A percentile compares a stretch with the other conserved stretches of the same genome.
These are phyloP conservation scores for Solanum arcanum DNA, from an alignment of 257 asterid species.

Conservation along the genomic window DNA sequence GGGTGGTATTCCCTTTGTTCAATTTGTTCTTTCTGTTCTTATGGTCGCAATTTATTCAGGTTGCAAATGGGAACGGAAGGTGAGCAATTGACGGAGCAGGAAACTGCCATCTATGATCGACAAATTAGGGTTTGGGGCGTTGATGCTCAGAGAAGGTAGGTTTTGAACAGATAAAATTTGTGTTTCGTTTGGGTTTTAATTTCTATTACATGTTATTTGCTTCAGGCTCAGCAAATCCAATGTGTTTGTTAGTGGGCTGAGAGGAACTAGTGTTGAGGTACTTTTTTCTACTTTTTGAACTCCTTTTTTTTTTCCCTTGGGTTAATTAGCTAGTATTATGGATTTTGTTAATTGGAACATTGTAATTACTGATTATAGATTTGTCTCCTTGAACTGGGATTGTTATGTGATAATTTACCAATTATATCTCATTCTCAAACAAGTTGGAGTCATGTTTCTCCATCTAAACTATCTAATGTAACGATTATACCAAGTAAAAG, in stretches of 20 bases:
- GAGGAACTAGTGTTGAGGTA: conserved; percentile 85
- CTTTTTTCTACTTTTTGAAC: background rate
- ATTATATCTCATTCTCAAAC: background rate
- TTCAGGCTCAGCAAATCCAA: conserved; percentile 84
- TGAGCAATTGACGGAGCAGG: conserved; percentile 89
- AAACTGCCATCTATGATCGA: conserved; percentile 98
- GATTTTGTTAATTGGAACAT: background rate
- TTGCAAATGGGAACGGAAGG: conserved; percentile 19
- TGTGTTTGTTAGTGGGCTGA: conserved; percentile 75
- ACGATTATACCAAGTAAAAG: background rate
- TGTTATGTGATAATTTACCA: background rate
- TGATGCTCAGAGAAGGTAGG: conserved; percentile 93
- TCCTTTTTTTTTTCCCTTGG: background rate
- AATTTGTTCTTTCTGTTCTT: background rate
- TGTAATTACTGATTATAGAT: background rate
- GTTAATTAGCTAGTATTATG: background rate
- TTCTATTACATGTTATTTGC: background rate
- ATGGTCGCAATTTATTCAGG: background rate
- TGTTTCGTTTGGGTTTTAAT: background rate
- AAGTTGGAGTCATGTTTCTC: background rate
- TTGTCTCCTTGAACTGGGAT: background rate
- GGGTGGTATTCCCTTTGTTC: background rate
- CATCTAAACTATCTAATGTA: background rate
- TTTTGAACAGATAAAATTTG: background rate
- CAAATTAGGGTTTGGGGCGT: conserved; percentile 99